Base-by-base conservation (phyloP, 1,284 basidiomycete genomes). In the Heterobasidion irregulare region DNA sequence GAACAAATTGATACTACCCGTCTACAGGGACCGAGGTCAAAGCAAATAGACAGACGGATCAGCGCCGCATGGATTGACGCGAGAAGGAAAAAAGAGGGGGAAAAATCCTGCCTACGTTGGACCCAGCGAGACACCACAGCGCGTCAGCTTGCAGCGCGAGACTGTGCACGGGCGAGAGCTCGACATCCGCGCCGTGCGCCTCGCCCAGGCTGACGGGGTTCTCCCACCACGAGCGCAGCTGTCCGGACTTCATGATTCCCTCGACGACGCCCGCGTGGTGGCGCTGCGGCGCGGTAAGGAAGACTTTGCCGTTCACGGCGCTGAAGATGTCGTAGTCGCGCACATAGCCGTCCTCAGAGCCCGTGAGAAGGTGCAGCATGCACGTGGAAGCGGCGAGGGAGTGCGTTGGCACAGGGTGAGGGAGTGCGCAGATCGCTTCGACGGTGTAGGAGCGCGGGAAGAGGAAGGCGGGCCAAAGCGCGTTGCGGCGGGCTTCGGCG, bases 291-390 rank as follows among this genome's bases (percentile, higher is more conserved):
- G 93, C 90, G 38, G 91, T 95, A 61, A 98, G 78, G 65, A 93
- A 86, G 43, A 84, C 84, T 63, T 90, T 90, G 56, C 92, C 86
- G 66, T 97, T 98, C 53, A 93, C 86, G 48, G 90, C 87, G 26
- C 87, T 71, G 70, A 92, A 95, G 53, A 96, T 82, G 69, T 98
- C 94, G 72, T 97, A 98, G 70, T 92, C 84, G 45, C 95, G 84
- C 48, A 98, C 87, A 64, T 93, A 94, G 9, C 95, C 95, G 69
- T 98, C 95, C 58, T 94, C 87, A 9, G 92, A 92, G 44, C 94
- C 95, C 5, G 94, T 94, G 49, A 98, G 72, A 12, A 98, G 76
- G 65, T 95, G 92, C 32, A 89, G 84, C 77, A 93, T 85, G 70
- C 95, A 97, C n/a, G 82, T 71, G 0, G 92, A 92, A 4, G 90